Conservation (phyloP, 257 asterid genomes). For the Leptodermis oblonga region DNA sequence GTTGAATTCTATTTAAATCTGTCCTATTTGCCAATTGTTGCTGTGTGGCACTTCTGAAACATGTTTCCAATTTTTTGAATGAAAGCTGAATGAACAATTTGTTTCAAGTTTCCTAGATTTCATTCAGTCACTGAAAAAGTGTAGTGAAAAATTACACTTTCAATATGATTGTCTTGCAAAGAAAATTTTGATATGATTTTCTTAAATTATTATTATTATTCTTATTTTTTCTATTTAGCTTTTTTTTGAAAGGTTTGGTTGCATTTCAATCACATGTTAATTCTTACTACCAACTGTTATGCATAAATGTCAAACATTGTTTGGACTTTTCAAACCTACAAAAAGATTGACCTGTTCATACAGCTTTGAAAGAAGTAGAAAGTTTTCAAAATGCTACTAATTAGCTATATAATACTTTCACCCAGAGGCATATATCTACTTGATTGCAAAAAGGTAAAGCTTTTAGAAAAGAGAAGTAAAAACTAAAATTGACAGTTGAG, state of each 20-base stretch:
- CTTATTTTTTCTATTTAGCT: background rate
- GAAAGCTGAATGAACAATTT: background rate
- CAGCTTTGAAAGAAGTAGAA: background rate
- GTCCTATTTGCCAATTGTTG: background rate
- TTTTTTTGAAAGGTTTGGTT: background rate
- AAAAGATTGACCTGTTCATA: background rate
- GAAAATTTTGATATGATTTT: too few relatives aligned
- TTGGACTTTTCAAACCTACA: background rate
- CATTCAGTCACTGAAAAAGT: background rate
- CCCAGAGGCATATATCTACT: too few relatives aligned
- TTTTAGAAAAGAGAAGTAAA: too few relatives aligned
- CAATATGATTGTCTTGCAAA: background rate
- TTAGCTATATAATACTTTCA: too few relatives aligned
- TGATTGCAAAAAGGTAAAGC: too few relatives aligned
- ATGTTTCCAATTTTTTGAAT: background rate
- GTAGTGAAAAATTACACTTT: background rate
- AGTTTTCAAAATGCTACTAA: background rate
- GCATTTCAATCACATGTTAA: background rate
- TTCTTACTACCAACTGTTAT: background rate
- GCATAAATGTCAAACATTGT: background rate
- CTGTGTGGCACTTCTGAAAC: background rate
- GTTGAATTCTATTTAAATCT: background rate
- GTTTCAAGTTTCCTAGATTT: background rate
- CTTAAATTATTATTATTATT: too few relatives aligned
- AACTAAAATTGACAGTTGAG: too few relatives aligned